Evolutionary conservation across 352 stramenopile species (phyloP).

Genomic region (Globisporangium paddicum): DNA sequence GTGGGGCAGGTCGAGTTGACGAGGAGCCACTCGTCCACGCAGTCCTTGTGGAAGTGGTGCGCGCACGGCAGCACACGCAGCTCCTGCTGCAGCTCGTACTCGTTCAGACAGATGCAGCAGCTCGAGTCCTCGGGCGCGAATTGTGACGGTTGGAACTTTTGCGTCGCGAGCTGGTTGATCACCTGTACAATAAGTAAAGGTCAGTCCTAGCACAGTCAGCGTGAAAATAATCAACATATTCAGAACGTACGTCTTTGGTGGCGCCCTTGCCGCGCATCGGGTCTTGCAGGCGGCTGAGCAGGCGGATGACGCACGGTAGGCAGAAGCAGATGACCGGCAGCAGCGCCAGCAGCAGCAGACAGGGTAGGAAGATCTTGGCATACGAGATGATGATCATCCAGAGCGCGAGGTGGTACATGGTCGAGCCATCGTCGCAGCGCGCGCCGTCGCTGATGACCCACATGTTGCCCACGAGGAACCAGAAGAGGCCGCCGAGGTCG

Average conservation of each 20-base stretch:
- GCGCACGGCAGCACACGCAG: constrained; percentile 92
- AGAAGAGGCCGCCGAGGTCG: constrained; percentile 74
- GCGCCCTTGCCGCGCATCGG: constrained; percentile 85
- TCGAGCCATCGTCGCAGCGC: constrained; percentile 69
- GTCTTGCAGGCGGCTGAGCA: constrained; percentile 88
- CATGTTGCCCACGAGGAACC: constrained; percentile 88
- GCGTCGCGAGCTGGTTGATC: constrained; percentile 61
- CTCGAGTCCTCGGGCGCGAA: constrained; percentile 79
- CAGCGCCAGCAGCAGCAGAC: constrained; percentile 84
- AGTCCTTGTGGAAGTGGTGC: constrained; percentile 95
- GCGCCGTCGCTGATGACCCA: constrained; percentile 85
- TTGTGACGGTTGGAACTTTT: constrained; percentile 55
- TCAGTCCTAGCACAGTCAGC: neutral
- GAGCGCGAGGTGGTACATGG: constrained; percentile 80
- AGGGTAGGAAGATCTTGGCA: constrained; percentile 91
- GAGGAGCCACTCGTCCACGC: constrained; percentile 85
- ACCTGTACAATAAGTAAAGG: constrained; percentile 19
- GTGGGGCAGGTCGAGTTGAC: constrained; percentile 87
- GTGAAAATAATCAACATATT: neutral
- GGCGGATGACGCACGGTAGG: constrained; percentile 89
- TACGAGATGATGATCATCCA: constrained; percentile 93
- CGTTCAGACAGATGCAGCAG: constrained; percentile 90
- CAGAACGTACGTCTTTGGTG: constrained; percentile 48
- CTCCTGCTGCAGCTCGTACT: constrained; percentile 86
- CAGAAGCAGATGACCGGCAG: constrained; percentile 93